phyloP scores from a whole-genome alignment of 2,329 filamentous ascomycete species.

The Trichoderma endophyticum region DNA sequence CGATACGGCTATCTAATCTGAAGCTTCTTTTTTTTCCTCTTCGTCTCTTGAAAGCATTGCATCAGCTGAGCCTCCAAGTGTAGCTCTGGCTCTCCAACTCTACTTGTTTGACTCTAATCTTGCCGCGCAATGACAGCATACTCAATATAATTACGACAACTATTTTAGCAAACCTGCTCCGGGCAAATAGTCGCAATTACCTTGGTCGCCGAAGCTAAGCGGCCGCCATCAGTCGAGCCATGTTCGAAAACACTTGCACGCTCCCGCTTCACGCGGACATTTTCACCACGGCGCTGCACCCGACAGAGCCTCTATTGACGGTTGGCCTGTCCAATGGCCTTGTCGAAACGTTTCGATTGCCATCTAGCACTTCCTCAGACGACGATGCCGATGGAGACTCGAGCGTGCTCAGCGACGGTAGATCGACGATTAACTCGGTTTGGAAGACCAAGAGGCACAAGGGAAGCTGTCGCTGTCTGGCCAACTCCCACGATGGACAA shows the following conservation, averaged over 20 bases:
- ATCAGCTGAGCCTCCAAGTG: neutral
- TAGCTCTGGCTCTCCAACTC: neutral
- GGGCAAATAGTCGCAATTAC: neutral
- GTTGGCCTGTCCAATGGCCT: slow-evolving; percentile 83
- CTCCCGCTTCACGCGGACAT: slow-evolving; percentile 82
- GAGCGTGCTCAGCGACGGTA: slow-evolving; percentile 57
- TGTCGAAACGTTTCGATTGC: slow-evolving; percentile 78
- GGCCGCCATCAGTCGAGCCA: slow-evolving; percentile 33
- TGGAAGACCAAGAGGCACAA: slow-evolving; percentile 92
- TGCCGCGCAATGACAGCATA: neutral
- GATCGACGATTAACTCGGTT: slow-evolving; percentile 71
- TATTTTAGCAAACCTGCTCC: neutral
- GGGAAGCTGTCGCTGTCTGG: slow-evolving; percentile 82
- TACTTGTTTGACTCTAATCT: neutral
- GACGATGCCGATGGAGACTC: slow-evolving; percentile 50
- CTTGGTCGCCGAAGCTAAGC: neutral
- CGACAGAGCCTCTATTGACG: slow-evolving; percentile 76
- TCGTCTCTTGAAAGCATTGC: neutral
- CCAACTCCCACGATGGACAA: slow-evolving; percentile 74
- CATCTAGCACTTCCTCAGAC: slow-evolving; percentile 48
- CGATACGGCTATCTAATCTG: slow-evolving; percentile 15
- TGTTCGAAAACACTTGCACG: slow-evolving; percentile 91
- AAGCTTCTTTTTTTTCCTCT: neutral
- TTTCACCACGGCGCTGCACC: slow-evolving; percentile 85
- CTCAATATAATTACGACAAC: neutral